phyloP scores from a whole-genome alignment of 2,329 filamentous ascomycete species.

The Paradendryphiella salina region DNA sequence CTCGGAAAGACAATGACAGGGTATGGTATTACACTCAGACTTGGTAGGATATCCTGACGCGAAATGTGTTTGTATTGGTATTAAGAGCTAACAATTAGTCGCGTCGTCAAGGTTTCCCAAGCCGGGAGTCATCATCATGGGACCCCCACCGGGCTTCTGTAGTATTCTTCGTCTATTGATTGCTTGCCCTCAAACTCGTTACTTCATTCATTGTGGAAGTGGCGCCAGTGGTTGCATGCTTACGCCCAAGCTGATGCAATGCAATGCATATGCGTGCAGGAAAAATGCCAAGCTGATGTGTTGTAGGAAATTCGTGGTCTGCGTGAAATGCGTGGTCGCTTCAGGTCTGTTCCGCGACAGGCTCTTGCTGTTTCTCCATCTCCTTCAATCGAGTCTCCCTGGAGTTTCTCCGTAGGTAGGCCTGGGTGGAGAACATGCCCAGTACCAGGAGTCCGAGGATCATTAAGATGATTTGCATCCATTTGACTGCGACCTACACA shows the following conservation, averaged over 20 bases:
- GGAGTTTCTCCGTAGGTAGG: slow-evolving; percentile 28
- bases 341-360: background rate
- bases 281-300: background rate
- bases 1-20: too few relatives aligned
- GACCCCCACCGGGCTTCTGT: background rate
- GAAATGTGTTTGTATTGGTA: background rate
- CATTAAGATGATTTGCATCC: slow-evolving; percentile 34
- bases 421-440: slow-evolving; percentile 30
- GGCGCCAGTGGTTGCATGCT: background rate
- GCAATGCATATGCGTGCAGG: background rate
- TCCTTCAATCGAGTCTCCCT: slow-evolving; percentile 13
- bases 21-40: too few relatives aligned
- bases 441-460: slow-evolving; percentile 24
- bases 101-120: background rate
- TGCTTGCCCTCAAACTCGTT: background rate
- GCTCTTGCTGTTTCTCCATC: background rate
- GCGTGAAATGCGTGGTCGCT: background rate
- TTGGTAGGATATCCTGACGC: too few relatives aligned
- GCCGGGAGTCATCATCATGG: background rate
- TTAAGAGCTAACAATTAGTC: background rate
- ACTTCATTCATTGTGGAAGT: background rate
- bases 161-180: background rate
- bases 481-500: slow-evolving; percentile 31
- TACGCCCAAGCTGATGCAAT: slow-evolving; percentile 1
- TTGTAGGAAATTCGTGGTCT: slow-evolving; percentile 1